These are phyloP conservation scores for Leucocoprinus leucothites DNA, from an alignment of 768 basidiomycete species.

Conservation along the genomic window DNA sequence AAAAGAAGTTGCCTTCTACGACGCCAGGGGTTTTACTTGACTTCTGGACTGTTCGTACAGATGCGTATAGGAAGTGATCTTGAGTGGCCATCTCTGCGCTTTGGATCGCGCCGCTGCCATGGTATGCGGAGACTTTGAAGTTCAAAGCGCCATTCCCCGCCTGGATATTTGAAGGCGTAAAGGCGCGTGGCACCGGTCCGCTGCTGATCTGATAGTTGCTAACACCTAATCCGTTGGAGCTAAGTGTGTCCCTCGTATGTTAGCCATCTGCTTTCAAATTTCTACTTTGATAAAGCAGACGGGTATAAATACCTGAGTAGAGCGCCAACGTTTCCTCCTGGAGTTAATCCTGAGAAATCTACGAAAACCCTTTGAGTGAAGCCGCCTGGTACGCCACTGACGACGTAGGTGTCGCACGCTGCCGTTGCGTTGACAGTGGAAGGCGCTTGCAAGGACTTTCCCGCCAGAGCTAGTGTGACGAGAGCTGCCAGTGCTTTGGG, in stretches of 20 bases:
- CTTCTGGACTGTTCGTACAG: slow-evolving; percentile 32
- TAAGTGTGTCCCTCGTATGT: too few relatives aligned
- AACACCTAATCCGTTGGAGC: slow-evolving; percentile 24
- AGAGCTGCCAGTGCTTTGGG: neutral
- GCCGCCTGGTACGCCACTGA: slow-evolving; percentile 24
- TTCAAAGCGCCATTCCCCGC: slow-evolving; percentile 30
- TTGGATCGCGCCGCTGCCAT: slow-evolving; percentile 24
- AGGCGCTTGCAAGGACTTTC: neutral
- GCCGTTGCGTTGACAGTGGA: slow-evolving; percentile 5
- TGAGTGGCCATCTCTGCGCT: slow-evolving; percentile 27
- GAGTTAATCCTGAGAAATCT: slow-evolving; percentile 24
- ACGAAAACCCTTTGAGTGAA: slow-evolving; percentile 23
- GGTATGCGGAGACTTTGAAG: slow-evolving; percentile 30
- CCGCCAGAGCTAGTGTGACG: neutral
- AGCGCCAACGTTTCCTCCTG: slow-evolving; percentile 19
- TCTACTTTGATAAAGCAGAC: too few relatives aligned
- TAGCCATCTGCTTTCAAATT: too few relatives aligned
- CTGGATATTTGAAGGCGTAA: too few relatives aligned
- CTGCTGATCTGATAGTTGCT: slow-evolving; percentile 21
- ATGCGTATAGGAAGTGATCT: slow-evolving; percentile 29
- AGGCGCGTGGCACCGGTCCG: too few relatives aligned
- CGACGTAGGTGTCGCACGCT: slow-evolving; percentile 25
- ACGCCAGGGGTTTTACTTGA: slow-evolving; percentile 31
- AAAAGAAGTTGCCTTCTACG: slow-evolving; percentile 35
- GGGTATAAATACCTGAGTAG: slow-evolving; percentile 20